These are phyloP conservation scores for Plasmodiophora brassicae DNA, from an alignment of 208 protist species.

Conservation along the genomic window DNA sequence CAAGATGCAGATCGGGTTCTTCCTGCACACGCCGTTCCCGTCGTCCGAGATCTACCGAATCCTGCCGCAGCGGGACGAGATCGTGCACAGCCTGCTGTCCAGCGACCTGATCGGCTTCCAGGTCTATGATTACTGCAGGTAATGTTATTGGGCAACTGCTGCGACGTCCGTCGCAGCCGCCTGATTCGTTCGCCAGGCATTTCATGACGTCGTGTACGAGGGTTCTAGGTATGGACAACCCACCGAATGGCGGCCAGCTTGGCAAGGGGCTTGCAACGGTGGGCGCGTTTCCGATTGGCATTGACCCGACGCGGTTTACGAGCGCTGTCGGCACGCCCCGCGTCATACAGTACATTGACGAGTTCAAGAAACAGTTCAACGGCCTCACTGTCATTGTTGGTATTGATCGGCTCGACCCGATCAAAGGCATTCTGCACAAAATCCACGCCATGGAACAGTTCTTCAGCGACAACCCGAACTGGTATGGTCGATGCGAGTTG, in stretches of 20 bases:
- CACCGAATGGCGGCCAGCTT: not conserved
- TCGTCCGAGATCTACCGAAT: conserved; percentile 51
- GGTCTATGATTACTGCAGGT: conserved; percentile 42
- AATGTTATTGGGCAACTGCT: not conserved
- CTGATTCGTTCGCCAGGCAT: not conserved
- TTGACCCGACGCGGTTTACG: conserved; percentile 43
- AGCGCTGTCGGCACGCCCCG: not conserved
- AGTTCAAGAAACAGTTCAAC: conserved; percentile 48
- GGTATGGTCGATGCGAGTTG: conserved; percentile 36
- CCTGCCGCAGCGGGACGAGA: conserved; percentile 37
- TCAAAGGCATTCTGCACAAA: conserved; percentile 69
- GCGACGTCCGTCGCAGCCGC: no score
- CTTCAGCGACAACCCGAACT: conserved; percentile 38
- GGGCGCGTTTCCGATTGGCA: conserved; percentile 46
- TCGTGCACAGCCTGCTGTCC: conserved; percentile 62
- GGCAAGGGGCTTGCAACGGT: not conserved
- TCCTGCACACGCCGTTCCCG: conserved; percentile 55
- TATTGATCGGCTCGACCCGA: conserved; percentile 73
- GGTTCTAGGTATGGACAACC: not conserved
- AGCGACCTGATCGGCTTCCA: conserved; percentile 54
- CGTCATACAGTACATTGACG: conserved; percentile 27
- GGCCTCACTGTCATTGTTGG: conserved; percentile 66
- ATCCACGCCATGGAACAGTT: conserved; percentile 54
- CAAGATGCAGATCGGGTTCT: conserved; percentile 47
- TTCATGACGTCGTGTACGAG: conserved; percentile 10